Evolutionary conservation across 805 yeast species (phyloP), one percentile per base, ranked within the genome.

Genomic region (Millerozyma miso): DNA sequence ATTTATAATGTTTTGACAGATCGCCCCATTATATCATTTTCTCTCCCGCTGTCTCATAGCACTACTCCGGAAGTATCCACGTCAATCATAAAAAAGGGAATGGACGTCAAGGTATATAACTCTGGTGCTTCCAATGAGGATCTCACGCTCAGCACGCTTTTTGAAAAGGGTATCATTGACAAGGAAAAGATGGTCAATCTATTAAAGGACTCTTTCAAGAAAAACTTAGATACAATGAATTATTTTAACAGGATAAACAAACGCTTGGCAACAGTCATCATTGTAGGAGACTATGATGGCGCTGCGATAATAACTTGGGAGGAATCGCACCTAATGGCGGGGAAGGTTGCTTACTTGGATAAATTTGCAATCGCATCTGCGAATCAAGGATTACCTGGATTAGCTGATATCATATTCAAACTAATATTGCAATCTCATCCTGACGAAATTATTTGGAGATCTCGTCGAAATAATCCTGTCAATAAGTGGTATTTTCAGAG

Each of bases 401-500:
- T 91, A 12, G 97, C 99, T 0, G 99, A 93, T 58, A 80, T 93
- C 17, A 82, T 91, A 18, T 89, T 93, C 70, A 93, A 91, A 58
- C 73, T 85, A 5, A 79, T 93, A 71, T 66, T 80, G 7, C 78
- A 77, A 39, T 62, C 80, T 31, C 90, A 82, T 56, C 85, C 88
- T 0, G 64, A 74, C 13, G 93, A 88, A 57, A 60, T 89, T 10
- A 66, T 93, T 1, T 93, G 99, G 99, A 77, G 99, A 54, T 91
- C 98, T 1, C 70, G 96, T 37, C 76, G 76, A 44, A 77, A 67
- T 42, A 93, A 93, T 60, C 96, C 97, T 0, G 97, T 93, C 5
- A 93, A 93, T 67, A 89, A 89, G 57, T 93, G 99, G 99, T 91
- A 91, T 59, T 93, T 91, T 62, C 97, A 93, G 56, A 72, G 99